phyloP scores from a whole-genome alignment of 768 basidiomycete species.

The Heimioporus sp. region DNA sequence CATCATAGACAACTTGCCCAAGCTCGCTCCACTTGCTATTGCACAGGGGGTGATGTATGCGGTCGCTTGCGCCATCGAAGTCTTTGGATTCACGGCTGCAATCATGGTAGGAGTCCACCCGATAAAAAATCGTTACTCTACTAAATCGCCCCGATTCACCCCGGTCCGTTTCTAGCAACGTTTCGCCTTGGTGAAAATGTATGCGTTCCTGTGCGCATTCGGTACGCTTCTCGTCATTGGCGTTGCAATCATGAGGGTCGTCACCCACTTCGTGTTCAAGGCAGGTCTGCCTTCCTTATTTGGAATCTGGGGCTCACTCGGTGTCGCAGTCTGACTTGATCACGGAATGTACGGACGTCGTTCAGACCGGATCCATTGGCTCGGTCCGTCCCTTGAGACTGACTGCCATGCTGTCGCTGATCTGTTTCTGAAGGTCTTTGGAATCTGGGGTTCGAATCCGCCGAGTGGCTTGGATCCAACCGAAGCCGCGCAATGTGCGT shows the following conservation, averaged over 20 bases:
- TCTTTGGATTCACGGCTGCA: conserved; percentile 54
- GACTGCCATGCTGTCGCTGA: conserved; percentile 5
- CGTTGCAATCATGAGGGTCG: conserved; percentile 50
- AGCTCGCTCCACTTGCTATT: conserved; percentile 54
- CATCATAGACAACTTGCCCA: conserved; percentile 39
- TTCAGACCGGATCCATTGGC: conserved; percentile 31
- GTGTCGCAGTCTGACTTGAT: conserved; percentile 53
- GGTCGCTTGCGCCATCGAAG: conserved; percentile 47
- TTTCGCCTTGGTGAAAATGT: conserved; percentile 49
- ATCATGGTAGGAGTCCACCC: conserved; percentile 39
- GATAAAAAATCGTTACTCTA: neutral
- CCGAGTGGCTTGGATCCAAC: conserved; percentile 25
- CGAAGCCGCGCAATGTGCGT: conserved; percentile 50
- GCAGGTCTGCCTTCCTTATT: conserved; percentile 30
- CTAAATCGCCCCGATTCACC: neutral
- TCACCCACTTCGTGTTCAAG: conserved; percentile 71
- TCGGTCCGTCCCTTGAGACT: conserved; percentile 27
- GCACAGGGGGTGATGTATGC: conserved; percentile 60
- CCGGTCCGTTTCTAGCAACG: conserved; percentile 46
- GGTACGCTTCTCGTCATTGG: conserved; percentile 50
- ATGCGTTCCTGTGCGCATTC: conserved; percentile 49
- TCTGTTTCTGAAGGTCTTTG: conserved; percentile 37
- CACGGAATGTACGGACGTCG: conserved; percentile 46
- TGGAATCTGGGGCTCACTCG: neutral
- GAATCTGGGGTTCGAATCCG: conserved; percentile 52